phyloP scores from a whole-genome alignment of 805 yeast species.

The Starmerella gropengiesseri region DNA sequence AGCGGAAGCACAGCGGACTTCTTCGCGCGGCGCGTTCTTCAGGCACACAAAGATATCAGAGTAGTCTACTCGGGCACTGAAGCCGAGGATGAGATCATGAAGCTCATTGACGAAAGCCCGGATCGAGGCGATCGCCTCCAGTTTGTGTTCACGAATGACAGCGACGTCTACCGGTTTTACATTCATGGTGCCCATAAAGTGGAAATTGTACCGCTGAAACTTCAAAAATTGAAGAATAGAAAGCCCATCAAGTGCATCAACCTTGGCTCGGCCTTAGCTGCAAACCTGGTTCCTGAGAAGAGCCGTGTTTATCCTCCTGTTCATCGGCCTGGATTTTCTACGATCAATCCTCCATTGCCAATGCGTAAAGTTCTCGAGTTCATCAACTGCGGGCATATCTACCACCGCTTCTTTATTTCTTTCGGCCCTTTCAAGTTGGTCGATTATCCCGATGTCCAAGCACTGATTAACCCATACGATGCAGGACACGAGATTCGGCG shows the following conservation, averaged over 20 bases:
- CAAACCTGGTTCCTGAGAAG: background rate
- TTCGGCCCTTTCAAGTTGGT: background rate
- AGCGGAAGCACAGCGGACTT: background rate
- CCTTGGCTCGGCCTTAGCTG: background rate
- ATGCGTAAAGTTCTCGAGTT: slow-evolving; percentile 1
- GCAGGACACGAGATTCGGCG: slow-evolving; percentile 8
- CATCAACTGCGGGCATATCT: slow-evolving; percentile 6
- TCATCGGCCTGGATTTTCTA: slow-evolving; percentile 5
- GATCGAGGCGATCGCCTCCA: slow-evolving; percentile 6
- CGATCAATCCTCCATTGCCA: slow-evolving; percentile 1
- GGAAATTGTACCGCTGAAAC: slow-evolving; percentile 1
- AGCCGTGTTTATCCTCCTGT: background rate
- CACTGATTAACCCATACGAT: background rate
- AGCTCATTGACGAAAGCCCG: slow-evolving; percentile 10
- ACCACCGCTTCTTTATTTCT: slow-evolving; percentile 4
- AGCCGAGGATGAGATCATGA: slow-evolving; percentile 16
- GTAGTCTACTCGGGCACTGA: slow-evolving; percentile 10
- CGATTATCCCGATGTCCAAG: background rate
- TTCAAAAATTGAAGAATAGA: background rate
- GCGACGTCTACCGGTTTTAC: slow-evolving; percentile 6
- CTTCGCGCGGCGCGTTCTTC: background rate
- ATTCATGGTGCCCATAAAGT: background rate
- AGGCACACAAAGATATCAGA: background rate
- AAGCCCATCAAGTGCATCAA: background rate
- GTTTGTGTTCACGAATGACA: slow-evolving; percentile 9